Evolutionary conservation across 169 alveolate species (phyloP).

Genomic region (Plasmodium fragile): DNA sequence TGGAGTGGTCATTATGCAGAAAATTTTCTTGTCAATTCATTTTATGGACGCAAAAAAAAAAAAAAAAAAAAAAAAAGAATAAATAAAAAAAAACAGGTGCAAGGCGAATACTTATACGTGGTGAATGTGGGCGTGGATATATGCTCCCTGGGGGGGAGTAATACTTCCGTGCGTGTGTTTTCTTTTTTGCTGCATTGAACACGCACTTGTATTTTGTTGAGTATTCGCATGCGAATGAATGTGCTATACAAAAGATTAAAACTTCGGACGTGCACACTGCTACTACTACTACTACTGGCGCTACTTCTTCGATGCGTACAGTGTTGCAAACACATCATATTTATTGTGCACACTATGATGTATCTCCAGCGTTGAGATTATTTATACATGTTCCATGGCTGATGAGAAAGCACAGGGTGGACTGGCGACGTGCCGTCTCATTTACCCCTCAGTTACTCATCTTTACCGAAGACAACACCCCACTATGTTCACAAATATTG

Average conservation of each 20-base stretch:
- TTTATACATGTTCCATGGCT: not conserved
- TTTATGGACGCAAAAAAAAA: not conserved
- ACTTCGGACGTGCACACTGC: not conserved
- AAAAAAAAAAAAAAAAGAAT: too few species aligned
- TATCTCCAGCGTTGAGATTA: not conserved
- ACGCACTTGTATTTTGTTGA: not conserved
- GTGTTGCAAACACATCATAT: not conserved
- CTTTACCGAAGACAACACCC: not conserved
- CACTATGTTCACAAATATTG: not conserved
- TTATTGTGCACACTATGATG: not conserved
- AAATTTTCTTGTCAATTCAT: not conserved
- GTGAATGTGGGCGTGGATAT: not conserved
- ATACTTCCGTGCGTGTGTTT: not conserved
- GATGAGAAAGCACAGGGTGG: not conserved
- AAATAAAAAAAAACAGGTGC: not conserved
- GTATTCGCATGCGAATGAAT: not conserved
- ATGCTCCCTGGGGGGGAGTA: not conserved
- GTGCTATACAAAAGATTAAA: not conserved
- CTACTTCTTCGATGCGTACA: not conserved
- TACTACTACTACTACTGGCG: too few species aligned
- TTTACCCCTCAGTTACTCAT: conserved; percentile 17
- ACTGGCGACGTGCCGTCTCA: not conserved
- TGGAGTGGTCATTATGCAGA: not conserved
- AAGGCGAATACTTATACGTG: not conserved
- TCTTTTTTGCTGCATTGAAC: not conserved